Evolutionary conservation across 805 yeast species (phyloP).

Genomic region (Zygosaccharomyces bisporus): DNA sequence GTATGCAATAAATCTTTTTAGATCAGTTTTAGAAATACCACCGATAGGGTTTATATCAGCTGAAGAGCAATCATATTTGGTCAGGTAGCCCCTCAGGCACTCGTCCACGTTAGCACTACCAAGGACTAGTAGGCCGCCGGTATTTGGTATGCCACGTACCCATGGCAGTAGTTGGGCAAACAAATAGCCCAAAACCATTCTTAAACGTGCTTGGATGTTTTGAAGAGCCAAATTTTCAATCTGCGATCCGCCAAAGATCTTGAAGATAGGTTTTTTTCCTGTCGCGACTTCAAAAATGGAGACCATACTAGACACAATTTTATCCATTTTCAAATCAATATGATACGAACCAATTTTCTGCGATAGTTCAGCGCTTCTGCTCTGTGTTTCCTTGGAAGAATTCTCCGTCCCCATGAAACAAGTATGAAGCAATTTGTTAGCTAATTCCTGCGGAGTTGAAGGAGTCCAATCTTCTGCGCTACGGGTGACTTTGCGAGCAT

Average conservation of each 20-base stretch:
- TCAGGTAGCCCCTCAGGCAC: slow-evolving; percentile 88
- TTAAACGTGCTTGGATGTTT: slow-evolving; percentile 90
- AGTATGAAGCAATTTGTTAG: slow-evolving; percentile 75
- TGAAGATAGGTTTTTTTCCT: slow-evolving; percentile 82
- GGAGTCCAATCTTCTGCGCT: slow-evolving; percentile 63
- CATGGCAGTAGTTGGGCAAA: slow-evolving; percentile 95
- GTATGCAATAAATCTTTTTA: slow-evolving; percentile 80
- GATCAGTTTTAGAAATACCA: slow-evolving; percentile 93
- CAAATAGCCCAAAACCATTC: slow-evolving; percentile 92
- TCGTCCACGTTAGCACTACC: slow-evolving; percentile 99
- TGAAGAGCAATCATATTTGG: slow-evolving; percentile 95
- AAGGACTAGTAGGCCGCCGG: slow-evolving; percentile 76
- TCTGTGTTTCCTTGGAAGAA: slow-evolving; percentile 82
- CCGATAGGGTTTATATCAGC: slow-evolving; percentile 99
- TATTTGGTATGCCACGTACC: slow-evolving; percentile 65
- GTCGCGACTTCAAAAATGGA: slow-evolving; percentile 82
- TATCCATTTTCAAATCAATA: slow-evolving; percentile 87
- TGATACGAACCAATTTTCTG: slow-evolving; percentile 81
- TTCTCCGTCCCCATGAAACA: slow-evolving; percentile 95
- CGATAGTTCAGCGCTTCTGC: slow-evolving; percentile 76
- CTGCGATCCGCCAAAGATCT: slow-evolving; percentile 88
- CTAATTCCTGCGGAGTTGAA: slow-evolving; percentile 66
- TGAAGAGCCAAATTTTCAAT: slow-evolving; percentile 92
- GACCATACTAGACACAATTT: slow-evolving; percentile 69
- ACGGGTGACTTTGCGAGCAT: slow-evolving; percentile 66